A percentile compares a stretch with the other conserved stretches of the same genome.
phyloP scores from a whole-genome alignment of 495 filamentous ascomycete species.

The Pseudevernia furfuracea region DNA sequence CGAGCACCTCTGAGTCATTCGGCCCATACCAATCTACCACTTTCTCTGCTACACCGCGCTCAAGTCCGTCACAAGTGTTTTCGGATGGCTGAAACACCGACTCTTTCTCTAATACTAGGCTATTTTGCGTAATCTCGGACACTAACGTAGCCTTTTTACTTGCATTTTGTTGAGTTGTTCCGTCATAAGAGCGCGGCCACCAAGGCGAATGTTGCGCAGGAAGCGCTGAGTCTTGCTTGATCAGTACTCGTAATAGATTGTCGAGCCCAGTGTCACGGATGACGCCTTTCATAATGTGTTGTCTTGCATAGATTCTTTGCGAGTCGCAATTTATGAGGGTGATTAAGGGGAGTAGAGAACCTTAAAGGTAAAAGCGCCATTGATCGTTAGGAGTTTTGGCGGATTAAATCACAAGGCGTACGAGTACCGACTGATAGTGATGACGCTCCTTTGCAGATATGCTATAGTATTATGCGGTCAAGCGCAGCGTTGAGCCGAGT shows the following conservation, averaged over 20 bases:
- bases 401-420: not conserved
- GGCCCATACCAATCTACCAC: conserved; percentile 29
- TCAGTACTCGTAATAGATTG: not conserved
- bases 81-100: not conserved
- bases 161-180: not conserved
- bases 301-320: not conserved
- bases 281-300: not conserved
- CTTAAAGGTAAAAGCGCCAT: not conserved
- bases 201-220: not conserved
- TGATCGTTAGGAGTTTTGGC: not conserved
- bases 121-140: not conserved
- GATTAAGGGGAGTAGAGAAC: not conserved
- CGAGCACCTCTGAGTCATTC: conserved; percentile 29
- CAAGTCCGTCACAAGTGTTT: not conserved
- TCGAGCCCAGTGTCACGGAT: not conserved
- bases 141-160: not conserved
- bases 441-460: not conserved
- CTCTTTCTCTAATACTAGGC: not conserved
- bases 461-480: not conserved
- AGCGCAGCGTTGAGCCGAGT: not conserved
- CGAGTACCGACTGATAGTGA: not conserved
- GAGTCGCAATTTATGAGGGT: not conserved
- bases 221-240: not conserved
- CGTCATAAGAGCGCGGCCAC: not conserved
- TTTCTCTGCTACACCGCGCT: conserved; percentile 25